Evolutionary conservation across 345 rosid species (phyloP), one percentile per base, ranked within the genome.

Genomic region (Dipteronia sinensis): DNA sequence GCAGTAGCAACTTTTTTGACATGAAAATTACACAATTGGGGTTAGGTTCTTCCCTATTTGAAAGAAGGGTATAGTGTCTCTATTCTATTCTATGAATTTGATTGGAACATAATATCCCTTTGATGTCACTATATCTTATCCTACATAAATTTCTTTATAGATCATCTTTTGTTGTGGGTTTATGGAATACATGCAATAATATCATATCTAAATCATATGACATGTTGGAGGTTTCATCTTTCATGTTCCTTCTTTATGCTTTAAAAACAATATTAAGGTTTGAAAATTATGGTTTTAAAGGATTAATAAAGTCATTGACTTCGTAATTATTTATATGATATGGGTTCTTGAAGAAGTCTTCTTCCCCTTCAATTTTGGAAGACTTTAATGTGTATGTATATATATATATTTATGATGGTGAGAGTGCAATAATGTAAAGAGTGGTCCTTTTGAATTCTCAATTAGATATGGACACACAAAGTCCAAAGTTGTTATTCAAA

Each of bases 121-220:
- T 61, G n/a, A 27, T 58, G 47, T 64, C 55, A 68, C 31, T 83
- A 81, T 81, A 67, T 77, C 80, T 74, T 81, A 80, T 86, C 89
- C 80, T 76, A 23, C n/a, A 53, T 71, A 68, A 74, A n/a, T 58
- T 59, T 80, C 66, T 64, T 17, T 65, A 65, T 68, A 76, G 80
- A 75, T 53, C 20, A 71, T 61, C 7, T 73, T 81, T 85, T 3
- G 85, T 58, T 51, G 59, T 67, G 77, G 79, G 56, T 79, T 85
- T 64, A 83, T 74, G 87, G 79, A 83, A 85, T 83, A 80, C 82
- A 62, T 42, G 46, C 9, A 42, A 67, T 81, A 40, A 56, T 49
- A 19, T 62, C 31, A 73, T 61, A 80, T 67, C 51, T 27, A 62
- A 19, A 64, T 71, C 53, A 53, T 42, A 23, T 13, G 13, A 40